phyloP scores from a whole-genome alignment of 495 filamentous ascomycete species.

The Penicillium maclennaniae region DNA sequence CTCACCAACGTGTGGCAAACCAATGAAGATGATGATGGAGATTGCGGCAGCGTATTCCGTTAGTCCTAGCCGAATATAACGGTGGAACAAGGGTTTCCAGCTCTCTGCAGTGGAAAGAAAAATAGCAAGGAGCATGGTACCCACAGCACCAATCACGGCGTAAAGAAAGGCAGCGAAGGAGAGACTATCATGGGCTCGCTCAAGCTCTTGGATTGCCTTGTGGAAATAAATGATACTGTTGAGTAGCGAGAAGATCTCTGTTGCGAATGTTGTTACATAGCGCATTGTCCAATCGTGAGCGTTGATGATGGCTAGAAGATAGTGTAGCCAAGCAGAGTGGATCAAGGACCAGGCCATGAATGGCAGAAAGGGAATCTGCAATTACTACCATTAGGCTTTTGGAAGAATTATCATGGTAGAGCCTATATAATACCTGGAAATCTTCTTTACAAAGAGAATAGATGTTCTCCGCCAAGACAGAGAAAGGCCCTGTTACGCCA shows the following conservation, averaged over 20 bases:
- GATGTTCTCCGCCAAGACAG: slow-evolving; percentile 67
- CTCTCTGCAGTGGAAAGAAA: slow-evolving; percentile 59
- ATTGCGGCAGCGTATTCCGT: slow-evolving; percentile 69
- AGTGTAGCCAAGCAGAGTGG: slow-evolving; percentile 68
- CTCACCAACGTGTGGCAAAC: slow-evolving; percentile 63
- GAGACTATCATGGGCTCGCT: slow-evolving; percentile 54
- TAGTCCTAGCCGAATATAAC: slow-evolving; percentile 61
- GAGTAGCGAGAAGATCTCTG: slow-evolving; percentile 66
- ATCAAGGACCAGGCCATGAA: slow-evolving; percentile 76
- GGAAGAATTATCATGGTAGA: not conserved
- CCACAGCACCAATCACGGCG: slow-evolving; percentile 63
- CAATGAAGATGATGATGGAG: slow-evolving; percentile 66
- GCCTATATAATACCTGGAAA: slow-evolving; percentile 47
- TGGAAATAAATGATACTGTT: slow-evolving; percentile 76
- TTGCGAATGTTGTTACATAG: slow-evolving; percentile 69
- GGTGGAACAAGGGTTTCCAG: slow-evolving; percentile 65
- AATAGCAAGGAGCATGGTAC: slow-evolving; percentile 65
- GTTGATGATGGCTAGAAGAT: slow-evolving; percentile 65
- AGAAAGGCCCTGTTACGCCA: slow-evolving; percentile 71
- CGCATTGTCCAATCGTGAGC: slow-evolving; percentile 76
- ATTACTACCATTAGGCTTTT: not conserved
- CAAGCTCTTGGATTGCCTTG: slow-evolving; percentile 66
- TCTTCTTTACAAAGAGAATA: slow-evolving; percentile 54
- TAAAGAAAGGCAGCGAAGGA: slow-evolving; percentile 70
- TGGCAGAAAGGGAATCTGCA: slow-evolving; percentile 59